Percentiles rank a stretch among this genome's conserved stretches.
These are phyloP conservation scores for Speleostelium caveatum DNA, from an alignment of 78 protist genomes.

Conservation along the genomic window DNA sequence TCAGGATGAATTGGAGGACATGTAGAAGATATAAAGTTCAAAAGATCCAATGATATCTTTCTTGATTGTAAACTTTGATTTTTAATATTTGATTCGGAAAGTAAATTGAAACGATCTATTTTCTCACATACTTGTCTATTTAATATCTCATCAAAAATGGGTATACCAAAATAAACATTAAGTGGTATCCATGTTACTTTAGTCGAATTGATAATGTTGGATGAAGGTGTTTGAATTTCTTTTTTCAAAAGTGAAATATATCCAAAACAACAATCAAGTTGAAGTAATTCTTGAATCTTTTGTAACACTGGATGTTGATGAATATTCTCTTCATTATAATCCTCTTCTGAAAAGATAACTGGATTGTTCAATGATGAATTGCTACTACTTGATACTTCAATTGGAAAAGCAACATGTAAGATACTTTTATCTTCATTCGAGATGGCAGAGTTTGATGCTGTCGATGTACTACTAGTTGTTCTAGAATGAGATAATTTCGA, in stretches of 20 bases:
- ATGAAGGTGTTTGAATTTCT: not conserved
- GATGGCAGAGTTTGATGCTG: not conserved
- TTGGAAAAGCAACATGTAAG: constrained; percentile 47
- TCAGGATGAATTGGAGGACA: constrained; percentile 71
- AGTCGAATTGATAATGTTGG: not conserved
- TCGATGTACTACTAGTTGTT: constrained; percentile 8
- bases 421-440: not conserved
- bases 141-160: constrained; percentile 62
- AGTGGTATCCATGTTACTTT: constrained; percentile 25
- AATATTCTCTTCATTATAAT: constrained; percentile 55
- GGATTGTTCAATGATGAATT: constrained; percentile 1
- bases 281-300: constrained; percentile 11
- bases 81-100: constrained; percentile 16
- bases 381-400: constrained; percentile 1
- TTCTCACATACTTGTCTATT: constrained; percentile 39
- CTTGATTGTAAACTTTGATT: constrained; percentile 5
- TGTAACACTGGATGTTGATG: constrained; percentile 54
- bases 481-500: constrained; percentile 9
- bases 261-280: constrained; percentile 57
- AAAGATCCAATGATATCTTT: constrained; percentile 36
- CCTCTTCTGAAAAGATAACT: not conserved
- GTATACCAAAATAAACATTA: constrained; percentile 79
- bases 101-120: constrained; percentile 22
- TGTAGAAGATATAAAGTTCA: constrained; percentile 57
- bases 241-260: constrained; percentile 49